Base-by-base conservation (phyloP, 2,329 filamentous ascomycete species). In the Ramularia endophylla region DNA sequence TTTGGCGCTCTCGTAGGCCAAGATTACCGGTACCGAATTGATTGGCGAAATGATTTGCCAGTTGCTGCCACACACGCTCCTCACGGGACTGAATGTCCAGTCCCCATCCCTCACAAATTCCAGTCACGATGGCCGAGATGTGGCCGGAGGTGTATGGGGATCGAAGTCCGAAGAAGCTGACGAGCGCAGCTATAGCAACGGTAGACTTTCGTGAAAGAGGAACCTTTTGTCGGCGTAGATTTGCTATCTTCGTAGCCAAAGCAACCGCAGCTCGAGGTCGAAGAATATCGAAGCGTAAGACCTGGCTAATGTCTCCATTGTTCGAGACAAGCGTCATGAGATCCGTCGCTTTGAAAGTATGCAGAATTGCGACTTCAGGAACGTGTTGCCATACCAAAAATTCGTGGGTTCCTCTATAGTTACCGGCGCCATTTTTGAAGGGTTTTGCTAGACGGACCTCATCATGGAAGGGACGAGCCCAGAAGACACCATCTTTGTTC, bases 31-130 rank as follows among this genome's bases (percentile, higher is more conserved):
- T 25, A 13, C 16, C 20, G 16, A 47, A 15, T 9, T 29, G 19
- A 7, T 38, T 18, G 9, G 38, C 40, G 34, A 44, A 48, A 8
- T 27, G 11, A 7, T 22, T 27, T 8, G 48, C 43, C 11, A 43
- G 28, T 12, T 33, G 19, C n/a, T 43, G 40, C 38, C 39, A 43
- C 11, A 43, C 27, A 12, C 20, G 9, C 15, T 29, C 36, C 3
- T 33, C 30, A 2, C 32, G 32, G 5, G 17, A 8, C 6, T 38
- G 31, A 5, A 43, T 18, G 3, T 9, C 5, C 4, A 47, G 27
- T 2, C 11, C 36, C 44, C 44, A 44, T 8, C 44, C 44, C 28
- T 43, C 34, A 19, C 43, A 27, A 11, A 47, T 29, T 11, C 43
- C 40, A 15, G 40, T 43, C 8, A 45, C 27, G 27, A 43, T 41